These are phyloP conservation scores for Tritrichomonas foetus DNA, from an alignment of 208 protist species.

Conservation along the genomic window DNA sequence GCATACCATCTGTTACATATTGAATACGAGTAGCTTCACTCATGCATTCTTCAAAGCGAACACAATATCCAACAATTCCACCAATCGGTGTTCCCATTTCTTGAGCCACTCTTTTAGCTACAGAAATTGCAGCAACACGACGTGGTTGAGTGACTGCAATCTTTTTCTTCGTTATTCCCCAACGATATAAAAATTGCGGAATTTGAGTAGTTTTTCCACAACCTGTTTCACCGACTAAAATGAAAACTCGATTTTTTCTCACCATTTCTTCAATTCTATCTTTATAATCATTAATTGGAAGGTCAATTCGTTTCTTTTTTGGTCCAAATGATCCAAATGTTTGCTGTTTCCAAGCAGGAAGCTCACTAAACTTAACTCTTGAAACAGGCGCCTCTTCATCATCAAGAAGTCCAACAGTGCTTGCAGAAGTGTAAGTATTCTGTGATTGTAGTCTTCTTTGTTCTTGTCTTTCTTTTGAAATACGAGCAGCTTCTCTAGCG, in stretches of 20 bases:
- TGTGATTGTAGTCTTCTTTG: neutral
- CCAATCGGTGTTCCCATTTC: slow-evolving; percentile 47
- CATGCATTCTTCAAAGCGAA: slow-evolving; percentile 95
- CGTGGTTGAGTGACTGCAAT: slow-evolving; percentile 53
- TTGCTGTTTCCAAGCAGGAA: slow-evolving; percentile 13
- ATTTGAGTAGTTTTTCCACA: slow-evolving; percentile 69
- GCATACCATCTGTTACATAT: slow-evolving; percentile 97
- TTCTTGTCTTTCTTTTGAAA: neutral
- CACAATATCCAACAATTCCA: slow-evolving; percentile 80
- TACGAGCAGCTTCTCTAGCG: neutral
- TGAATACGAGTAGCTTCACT: slow-evolving; percentile 82
- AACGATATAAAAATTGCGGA: slow-evolving; percentile 55
- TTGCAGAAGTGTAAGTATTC: neutral
- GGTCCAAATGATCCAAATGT: slow-evolving; percentile 13
- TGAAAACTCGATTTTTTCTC: neutral
- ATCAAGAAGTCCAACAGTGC: neutral
- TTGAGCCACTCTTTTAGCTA: slow-evolving; percentile 46
- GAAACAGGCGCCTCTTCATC: neutral
- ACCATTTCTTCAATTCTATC: neutral
- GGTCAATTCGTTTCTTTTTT: neutral
- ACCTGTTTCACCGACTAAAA: slow-evolving; percentile 64
- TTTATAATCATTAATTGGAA: slow-evolving; percentile 33
- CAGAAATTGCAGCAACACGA: slow-evolving; percentile 76
- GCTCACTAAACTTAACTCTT: neutral
- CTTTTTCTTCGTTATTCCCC: neutral